Conservation (phyloP, 1,284 basidiomycete genomes). For the Ganoderma sp. region DNA sequence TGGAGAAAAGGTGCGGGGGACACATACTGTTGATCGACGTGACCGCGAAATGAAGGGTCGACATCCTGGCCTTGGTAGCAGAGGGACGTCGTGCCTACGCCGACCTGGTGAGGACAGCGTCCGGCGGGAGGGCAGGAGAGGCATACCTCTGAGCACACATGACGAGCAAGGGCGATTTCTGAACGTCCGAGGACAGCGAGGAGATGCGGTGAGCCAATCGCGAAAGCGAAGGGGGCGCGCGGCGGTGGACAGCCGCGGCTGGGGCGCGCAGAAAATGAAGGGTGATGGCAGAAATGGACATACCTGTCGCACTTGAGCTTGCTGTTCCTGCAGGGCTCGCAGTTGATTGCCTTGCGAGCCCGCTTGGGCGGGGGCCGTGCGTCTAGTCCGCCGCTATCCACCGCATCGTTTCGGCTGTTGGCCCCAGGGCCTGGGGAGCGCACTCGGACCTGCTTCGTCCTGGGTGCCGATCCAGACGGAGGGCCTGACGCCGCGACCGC, state of each 20-base stretch:
- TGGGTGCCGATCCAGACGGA: conserved; percentile 22
- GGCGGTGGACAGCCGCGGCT: conserved; percentile 6
- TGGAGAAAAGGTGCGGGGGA: conserved; percentile 19
- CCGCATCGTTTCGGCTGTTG: conserved; percentile 22
- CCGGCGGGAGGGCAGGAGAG: conserved; percentile 11
- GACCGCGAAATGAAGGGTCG: conserved; percentile 45
- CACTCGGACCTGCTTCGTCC: conserved; percentile 30
- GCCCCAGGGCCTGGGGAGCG: conserved; percentile 30
- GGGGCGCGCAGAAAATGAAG: conserved; percentile 1
- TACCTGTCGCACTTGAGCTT: conserved; percentile 86
- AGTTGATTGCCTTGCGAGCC: conserved; percentile 83
- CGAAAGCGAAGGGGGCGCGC: conserved; percentile 7
- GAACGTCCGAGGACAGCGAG: conserved; percentile 36
- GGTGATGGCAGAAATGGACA: conserved; percentile 26
- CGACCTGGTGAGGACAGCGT: conserved; percentile 13
- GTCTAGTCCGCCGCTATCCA: conserved; percentile 28
- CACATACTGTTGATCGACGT: conserved; percentile 52
- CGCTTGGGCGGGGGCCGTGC: conserved; percentile 64
- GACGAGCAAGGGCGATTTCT: conserved; percentile 85
- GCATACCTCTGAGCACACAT: conserved; percentile 74
- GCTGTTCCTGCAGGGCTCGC: conserved; percentile 81
- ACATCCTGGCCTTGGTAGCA: conserved; percentile 65
- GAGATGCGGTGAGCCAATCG: conserved; percentile 32
- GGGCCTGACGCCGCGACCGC: conserved; percentile 22
- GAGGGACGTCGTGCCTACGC: conserved; percentile 68